Evolutionary conservation across 306 rosid genomes (phyloP).

Genomic region (Ochetophila trinervis): DNA sequence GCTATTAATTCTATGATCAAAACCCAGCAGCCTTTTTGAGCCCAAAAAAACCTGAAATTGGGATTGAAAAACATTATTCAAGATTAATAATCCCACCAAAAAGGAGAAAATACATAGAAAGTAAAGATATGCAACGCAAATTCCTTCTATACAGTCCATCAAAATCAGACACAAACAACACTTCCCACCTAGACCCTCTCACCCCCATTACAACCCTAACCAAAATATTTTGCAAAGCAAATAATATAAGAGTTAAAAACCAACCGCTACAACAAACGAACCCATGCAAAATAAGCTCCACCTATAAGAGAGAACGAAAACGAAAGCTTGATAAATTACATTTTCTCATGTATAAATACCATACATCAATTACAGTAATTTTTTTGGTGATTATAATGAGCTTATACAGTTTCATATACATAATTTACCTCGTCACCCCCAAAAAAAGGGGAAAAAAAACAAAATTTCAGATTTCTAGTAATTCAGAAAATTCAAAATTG

Average conservation of each 20-base stretch:
- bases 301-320: neutral
- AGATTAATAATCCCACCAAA: neutral
- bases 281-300: neutral
- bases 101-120: neutral
- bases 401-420: neutral
- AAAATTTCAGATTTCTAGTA: neutral
- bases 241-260: neutral
- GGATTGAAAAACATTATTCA: conserved; percentile 9
- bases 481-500: neutral
- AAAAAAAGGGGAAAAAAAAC: no score
- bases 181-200: neutral
- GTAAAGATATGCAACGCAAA: neutral
- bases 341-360: neutral
- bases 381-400: neutral
- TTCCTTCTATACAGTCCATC: neutral
- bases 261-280: neutral
- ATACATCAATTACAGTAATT: conserved; percentile 10
- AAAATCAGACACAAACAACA: neutral
- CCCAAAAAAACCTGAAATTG: conserved; percentile 40
- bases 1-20: conserved; percentile 15
- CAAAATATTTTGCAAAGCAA: neutral
- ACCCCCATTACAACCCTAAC: neutral
- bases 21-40: conserved; percentile 23
- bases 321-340: neutral
- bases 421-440: neutral